Evolutionary conservation across 2,329 filamentous ascomycete species (phyloP).

Genomic region (Xylaria sp.): DNA sequence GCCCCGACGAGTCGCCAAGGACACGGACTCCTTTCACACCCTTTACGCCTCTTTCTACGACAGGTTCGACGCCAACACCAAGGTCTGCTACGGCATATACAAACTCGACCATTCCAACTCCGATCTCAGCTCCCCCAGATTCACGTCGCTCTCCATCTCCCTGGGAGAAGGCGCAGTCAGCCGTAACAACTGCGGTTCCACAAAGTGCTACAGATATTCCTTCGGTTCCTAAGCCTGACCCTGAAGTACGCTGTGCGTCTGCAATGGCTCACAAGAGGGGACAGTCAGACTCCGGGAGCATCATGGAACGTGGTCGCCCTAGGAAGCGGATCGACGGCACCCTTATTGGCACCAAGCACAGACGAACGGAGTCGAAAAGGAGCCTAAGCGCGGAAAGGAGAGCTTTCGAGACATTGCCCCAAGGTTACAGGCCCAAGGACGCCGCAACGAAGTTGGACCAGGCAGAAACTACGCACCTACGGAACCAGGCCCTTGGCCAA

Average conservation of each 20-base stretch:
- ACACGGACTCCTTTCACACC: slow-evolving; percentile 54
- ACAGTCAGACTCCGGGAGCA: slow-evolving; percentile 67
- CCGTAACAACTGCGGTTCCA: slow-evolving; percentile 45
- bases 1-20: slow-evolving; percentile 61
- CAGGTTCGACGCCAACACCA: slow-evolving; percentile 56
- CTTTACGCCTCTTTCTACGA: slow-evolving; percentile 58
- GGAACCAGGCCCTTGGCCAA: slow-evolving; percentile 71
- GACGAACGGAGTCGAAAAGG: slow-evolving; percentile 57
- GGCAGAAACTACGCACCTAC: slow-evolving; percentile 62
- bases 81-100: slow-evolving; percentile 60
- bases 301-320: slow-evolving; percentile 72
- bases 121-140: slow-evolving; percentile 62
- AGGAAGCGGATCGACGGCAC: slow-evolving; percentile 62
- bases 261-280: slow-evolving; percentile 60
- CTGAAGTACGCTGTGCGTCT: slow-evolving; percentile 43
- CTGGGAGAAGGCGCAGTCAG: slow-evolving; percentile 54
- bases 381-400: slow-evolving; percentile 64
- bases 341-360: slow-evolving; percentile 52
- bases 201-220: slow-evolving; percentile 45
- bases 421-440: slow-evolving; percentile 66
- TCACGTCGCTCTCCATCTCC: slow-evolving; percentile 57
- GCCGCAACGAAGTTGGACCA: slow-evolving; percentile 60
- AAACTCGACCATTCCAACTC: slow-evolving; percentile 58
- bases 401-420: slow-evolving; percentile 71
- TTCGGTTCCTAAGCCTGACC: slow-evolving; percentile 50